phyloP scores from a whole-genome alignment of 139 green algal species.

The Haematococcus lacustris region DNA sequence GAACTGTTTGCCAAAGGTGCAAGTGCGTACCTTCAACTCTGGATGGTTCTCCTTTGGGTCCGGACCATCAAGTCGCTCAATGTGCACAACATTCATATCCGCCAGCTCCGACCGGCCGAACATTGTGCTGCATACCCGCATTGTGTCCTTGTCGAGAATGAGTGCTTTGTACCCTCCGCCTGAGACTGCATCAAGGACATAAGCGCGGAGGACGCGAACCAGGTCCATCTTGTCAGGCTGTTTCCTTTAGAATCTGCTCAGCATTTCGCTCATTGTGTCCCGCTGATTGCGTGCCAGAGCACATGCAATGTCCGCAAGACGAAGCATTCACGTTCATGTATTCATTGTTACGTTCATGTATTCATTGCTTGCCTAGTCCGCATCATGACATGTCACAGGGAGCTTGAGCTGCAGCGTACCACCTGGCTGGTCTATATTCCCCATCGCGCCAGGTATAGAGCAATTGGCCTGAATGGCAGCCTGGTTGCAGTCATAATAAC shows the following conservation, averaged over 20 bases:
- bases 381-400: too few species aligned
- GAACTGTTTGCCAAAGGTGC: too few species aligned
- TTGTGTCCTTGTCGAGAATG: constrained; percentile 87
- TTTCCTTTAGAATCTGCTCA: background rate
- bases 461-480: too few species aligned
- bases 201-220: constrained; percentile 42
- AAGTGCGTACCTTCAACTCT: constrained; percentile 72
- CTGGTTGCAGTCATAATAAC: too few species aligned
- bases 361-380: too few species aligned
- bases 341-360: too few species aligned
- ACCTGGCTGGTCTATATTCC: too few species aligned
- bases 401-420: too few species aligned
- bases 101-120: constrained; percentile 86
- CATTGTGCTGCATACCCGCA: constrained; percentile 64
- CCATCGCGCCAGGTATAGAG: too few species aligned
- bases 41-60: constrained; percentile 42
- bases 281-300: too few species aligned
- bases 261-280: too few species aligned
- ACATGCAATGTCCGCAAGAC: background rate
- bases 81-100: constrained; percentile 83
- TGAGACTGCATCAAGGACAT: constrained; percentile 46
- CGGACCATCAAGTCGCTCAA: constrained; percentile 74
- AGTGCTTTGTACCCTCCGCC: constrained; percentile 86
- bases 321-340: background rate
- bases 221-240: constrained; percentile 54